Evolutionary conservation across 805 yeast species (phyloP).

Genomic region (Candida suzukii): DNA sequence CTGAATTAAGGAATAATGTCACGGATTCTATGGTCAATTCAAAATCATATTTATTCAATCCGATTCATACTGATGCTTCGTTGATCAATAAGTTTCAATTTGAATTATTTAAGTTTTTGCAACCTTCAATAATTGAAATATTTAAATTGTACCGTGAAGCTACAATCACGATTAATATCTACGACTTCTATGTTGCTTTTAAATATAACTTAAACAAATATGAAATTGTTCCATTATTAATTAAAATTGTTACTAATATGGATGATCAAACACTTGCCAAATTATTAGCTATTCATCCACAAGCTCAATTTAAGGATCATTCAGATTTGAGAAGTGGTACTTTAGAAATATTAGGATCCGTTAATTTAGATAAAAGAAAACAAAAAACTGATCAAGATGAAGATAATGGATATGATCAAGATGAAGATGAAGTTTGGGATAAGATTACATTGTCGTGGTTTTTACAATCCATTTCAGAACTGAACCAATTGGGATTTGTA

Average conservation of each 20-base stretch:
- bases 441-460: conserved; percentile 63
- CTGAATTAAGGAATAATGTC: conserved; percentile 33
- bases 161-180: conserved; percentile 39
- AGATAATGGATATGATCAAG: conserved; percentile 13
- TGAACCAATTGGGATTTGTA: conserved; percentile 61
- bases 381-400: conserved; percentile 1
- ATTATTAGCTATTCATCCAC: too few relatives aligned
- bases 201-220: conserved; percentile 23
- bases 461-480: conserved; percentile 64
- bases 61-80: conserved; percentile 13
- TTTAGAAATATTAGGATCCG: neutral
- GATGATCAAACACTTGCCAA: neutral
- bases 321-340: too few relatives aligned
- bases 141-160: conserved; percentile 77
- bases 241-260: conserved; percentile 1
- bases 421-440: conserved; percentile 47
- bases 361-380: neutral
- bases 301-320: too few relatives aligned
- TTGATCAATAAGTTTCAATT: conserved; percentile 2
- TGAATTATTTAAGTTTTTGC: conserved; percentile 29
- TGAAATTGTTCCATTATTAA: conserved; percentile 11
- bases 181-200: conserved; percentile 28
- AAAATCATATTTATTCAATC: conserved; percentile 19
- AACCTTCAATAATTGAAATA: conserved; percentile 47
- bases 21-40: conserved; percentile 37